Evolutionary conservation across 495 filamentous ascomycete species (phyloP), one percentile per base, ranked within the genome.

Genomic region (Hypoxylon fragiforme): DNA sequence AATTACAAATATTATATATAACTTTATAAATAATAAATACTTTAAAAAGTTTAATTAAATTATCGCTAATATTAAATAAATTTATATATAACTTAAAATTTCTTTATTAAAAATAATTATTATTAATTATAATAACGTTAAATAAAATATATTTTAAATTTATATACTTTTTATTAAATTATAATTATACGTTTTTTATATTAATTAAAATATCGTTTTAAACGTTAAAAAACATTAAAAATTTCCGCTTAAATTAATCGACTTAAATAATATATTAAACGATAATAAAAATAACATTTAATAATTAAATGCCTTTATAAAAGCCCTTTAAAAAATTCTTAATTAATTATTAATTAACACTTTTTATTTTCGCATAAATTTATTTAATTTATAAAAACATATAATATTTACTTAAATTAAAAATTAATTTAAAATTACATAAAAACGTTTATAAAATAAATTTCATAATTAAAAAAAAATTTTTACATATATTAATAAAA

Each of bases 91-190:
- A n/a, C n/a, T n/a, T n/a, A n/a, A n/a, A n/a, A n/a, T n/a, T n/a
- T n/a, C n/a, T n/a, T n/a, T n/a, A n/a, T 57, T 16, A 38, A 44
- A 7, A 65, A 70, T 48, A 67, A 51, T 45, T 28, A 52, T 40
- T 26, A 41, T 38, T 5, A 30, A 30, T 30, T 30, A 5, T 11
- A 11, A 30, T 30, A 30, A 30, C 11, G 11, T 5, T 5, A 30
- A 5, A 30, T 5, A 18, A 43, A 52, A 32, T 19, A 15, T 15
- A 16, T 16, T 38, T 6, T 6, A 13, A 16, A 18, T 38, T n/a
- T 7, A 13, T 13, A 18, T 38, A 18, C 36, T 16, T 16, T 6
- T 4, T 16, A 16, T 19, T 13, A 6, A 38, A 13, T 19, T 18
- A 13, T 13, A 38, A 18, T 18, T 38, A 38, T 38, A 13, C 13